Evolutionary conservation across 2,329 filamentous ascomycete species (phyloP).

Genomic region (Trichoderma sp.): DNA sequence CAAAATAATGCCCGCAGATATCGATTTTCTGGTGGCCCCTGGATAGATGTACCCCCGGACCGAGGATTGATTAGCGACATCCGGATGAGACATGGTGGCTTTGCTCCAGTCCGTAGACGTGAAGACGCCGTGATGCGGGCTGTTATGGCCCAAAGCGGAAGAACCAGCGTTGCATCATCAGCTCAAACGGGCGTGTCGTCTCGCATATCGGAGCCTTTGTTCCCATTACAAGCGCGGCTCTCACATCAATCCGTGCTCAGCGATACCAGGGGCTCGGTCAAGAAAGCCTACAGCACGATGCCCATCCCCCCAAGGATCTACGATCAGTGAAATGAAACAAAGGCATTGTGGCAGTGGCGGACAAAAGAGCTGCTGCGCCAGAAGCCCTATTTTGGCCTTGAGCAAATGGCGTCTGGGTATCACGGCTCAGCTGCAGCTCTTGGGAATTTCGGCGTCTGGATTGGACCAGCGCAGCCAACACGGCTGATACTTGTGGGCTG

Average conservation of each 20-base stretch:
- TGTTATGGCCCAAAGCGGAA: not conserved
- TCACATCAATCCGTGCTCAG: not conserved
- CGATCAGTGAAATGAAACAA: not conserved
- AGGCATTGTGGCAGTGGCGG: constrained; percentile 12
- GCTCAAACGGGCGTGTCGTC: not conserved
- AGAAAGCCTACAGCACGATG: not conserved
- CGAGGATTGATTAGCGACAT: not conserved
- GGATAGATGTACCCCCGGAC: not conserved
- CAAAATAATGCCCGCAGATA: not conserved
- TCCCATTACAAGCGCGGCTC: not conserved
- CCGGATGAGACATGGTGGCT: not conserved
- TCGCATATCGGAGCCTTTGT: not conserved
- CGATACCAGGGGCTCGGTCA: not conserved
- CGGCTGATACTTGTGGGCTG: constrained; percentile 10
- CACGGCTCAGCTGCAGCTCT: constrained; percentile 4
- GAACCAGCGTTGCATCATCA: constrained; percentile 1
- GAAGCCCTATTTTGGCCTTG: not conserved
- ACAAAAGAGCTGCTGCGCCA: constrained; percentile 3
- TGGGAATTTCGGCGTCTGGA: not conserved
- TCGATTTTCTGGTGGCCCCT: not conserved
- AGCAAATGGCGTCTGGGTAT: constrained; percentile 2
- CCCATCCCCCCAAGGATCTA: not conserved
- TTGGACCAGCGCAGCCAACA: constrained; percentile 10
- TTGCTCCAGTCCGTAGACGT: not conserved
- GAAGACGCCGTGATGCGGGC: not conserved